Evolutionary conservation across 2,329 filamentous ascomycete genomes (phyloP), one percentile per base, ranked within the genome.

Genomic region (Fusarium bactridioides): DNA sequence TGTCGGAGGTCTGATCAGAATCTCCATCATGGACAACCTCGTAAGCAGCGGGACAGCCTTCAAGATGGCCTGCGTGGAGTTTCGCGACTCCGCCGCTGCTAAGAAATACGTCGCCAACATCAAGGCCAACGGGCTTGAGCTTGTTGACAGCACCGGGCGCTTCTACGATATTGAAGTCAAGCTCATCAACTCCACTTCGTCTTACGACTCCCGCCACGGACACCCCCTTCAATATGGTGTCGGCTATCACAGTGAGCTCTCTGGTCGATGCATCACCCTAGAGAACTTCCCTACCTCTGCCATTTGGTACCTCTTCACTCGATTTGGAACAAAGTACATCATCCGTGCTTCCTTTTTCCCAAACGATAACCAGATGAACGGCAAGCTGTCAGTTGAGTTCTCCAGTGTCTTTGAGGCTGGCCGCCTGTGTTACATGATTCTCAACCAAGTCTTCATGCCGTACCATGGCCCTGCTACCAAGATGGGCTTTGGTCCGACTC

Each of bases 271-370:
- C 0, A 40, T 80, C 0, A n/a, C 37, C 1, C 21, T 80, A 1
- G 16, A 44, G 3, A 25, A 57, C 3, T 78, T 80, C 7, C 78
- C 77, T 0, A 25, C 27, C 3, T 19, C 13, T 1, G 63, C 67
- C 1, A 31, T 80, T 3, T 79, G 78, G 78, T 40, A 55, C 3
- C 59, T 78, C 0, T 15, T 80, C 4, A 38, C 27, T 16, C n/a
- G 23, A 2, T 40, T 78, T 3, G 76, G 76, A 0, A 16, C 40
- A 1, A 12, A 31, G 3, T 41, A 66, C 8, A 61, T 80, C 3
- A 63, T 68, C 3, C 53, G 71, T 1, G 67, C 54, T 3, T 23
- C 15, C 2, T 75, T 67, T 18, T 1, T 7, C 2, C 31, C 10
- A 0, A 27, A 15, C 19, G 15, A 29, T 2, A 40, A 38, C 9